A percentile compares a stretch with the other conserved stretches of the same genome.
Conservation (phyloP, 371 early-diverging fungal species). For the Haplosporangium sp. region DNA sequence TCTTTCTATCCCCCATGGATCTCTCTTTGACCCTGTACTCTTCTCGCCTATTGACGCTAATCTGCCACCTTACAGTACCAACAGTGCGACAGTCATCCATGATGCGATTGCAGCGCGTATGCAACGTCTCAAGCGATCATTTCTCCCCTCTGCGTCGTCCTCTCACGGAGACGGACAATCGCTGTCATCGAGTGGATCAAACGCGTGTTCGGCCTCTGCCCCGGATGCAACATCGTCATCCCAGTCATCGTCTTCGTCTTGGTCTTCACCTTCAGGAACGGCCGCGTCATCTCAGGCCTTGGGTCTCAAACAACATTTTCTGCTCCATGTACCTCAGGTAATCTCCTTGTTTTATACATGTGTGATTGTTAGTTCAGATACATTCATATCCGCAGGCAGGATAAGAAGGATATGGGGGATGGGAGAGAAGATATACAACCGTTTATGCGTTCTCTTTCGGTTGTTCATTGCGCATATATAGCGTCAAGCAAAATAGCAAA, state of each 20-base stretch:
- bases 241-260: not conserved
- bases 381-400: not conserved
- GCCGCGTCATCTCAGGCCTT: conserved; percentile 10
- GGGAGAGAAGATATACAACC: no score
- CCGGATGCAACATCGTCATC: not conserved
- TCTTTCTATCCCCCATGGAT: conserved; percentile 7
- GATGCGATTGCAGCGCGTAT: conserved; percentile 43
- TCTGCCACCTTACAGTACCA: conserved; percentile 24
- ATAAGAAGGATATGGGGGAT: no score
- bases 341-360: not conserved
- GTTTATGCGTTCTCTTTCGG: no score
- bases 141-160: conserved; percentile 21
- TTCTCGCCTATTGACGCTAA: conserved; percentile 27
- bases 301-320: conserved; percentile 39
- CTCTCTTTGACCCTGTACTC: conserved; percentile 27
- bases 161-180: not conserved
- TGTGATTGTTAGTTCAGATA: not conserved
- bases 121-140: conserved; percentile 39
- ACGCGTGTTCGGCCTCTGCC: not conserved
- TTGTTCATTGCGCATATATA: no score
- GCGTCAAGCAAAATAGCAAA: no score
- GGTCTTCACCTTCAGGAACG: conserved; percentile 4
- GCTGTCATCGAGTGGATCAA: not conserved
- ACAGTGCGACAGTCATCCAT: conserved; percentile 24
- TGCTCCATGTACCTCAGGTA: conserved; percentile 52